These are phyloP conservation scores for Camelina laxa DNA, from an alignment of 345 rosid genomes.

Conservation along the genomic window DNA sequence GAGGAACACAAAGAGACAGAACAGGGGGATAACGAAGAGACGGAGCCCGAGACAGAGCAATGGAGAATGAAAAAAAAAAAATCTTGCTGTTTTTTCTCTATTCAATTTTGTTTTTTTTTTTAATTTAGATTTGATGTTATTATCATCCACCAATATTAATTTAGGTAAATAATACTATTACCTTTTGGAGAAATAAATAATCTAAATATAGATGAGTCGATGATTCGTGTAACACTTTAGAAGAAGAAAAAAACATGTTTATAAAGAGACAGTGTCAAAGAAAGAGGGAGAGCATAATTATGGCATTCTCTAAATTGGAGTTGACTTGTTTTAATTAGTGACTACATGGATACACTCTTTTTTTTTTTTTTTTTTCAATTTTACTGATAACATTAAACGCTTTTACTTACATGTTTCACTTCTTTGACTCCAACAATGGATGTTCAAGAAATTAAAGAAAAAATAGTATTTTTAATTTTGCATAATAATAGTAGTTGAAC, in stretches of 20 bases:
- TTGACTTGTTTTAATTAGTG: conserved; percentile 27
- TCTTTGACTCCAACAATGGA: too few relatives aligned
- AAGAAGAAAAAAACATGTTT: not conserved
- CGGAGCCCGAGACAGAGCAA: conserved; percentile 33
- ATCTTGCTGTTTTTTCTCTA: conserved; percentile 33
- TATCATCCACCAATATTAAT: conserved; percentile 32
- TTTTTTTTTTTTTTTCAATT: too few relatives aligned
- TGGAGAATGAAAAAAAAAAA: conserved; percentile 23
- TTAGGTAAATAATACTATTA: conserved; percentile 29
- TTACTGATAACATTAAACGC: too few relatives aligned
- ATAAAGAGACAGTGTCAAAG: conserved; percentile 40
- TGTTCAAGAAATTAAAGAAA: too few relatives aligned
- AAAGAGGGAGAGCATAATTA: conserved; percentile 45
- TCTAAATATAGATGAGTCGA: conserved; percentile 28
- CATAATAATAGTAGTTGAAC: too few relatives aligned
- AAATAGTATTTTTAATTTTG: too few relatives aligned
- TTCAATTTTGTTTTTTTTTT: not conserved
- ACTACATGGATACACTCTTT: too few relatives aligned
- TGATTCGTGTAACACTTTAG: conserved; percentile 19
- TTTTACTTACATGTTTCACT: too few relatives aligned
- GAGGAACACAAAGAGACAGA: conserved; percentile 30
- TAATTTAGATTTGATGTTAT: conserved; percentile 31
- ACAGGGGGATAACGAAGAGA: conserved; percentile 34
- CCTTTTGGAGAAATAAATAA: conserved; percentile 9
- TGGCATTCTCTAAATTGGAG: conserved; percentile 24